A percentile compares a stretch with the other conserved stretches of the same genome.
phyloP scores from a whole-genome alignment of 106 monocot species.

The Allium fistulosum region DNA sequence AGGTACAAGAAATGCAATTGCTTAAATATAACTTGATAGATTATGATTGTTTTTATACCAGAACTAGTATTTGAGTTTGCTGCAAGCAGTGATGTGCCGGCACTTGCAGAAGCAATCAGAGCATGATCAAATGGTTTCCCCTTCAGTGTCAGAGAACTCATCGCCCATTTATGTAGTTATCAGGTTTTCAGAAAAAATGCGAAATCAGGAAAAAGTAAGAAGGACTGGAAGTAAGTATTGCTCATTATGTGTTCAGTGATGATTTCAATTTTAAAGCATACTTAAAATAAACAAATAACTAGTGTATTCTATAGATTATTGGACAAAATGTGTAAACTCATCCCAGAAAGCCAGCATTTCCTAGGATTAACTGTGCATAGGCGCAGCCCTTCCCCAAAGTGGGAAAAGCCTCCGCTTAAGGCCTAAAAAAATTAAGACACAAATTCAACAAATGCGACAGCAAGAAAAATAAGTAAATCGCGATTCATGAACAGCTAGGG shows the following conservation, averaged over 20 bases:
- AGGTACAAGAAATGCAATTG: background rate
- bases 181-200: background rate
- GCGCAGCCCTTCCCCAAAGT: no score
- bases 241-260: no score
- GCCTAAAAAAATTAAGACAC: no score
- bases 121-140: constrained; percentile 76
- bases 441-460: no score
- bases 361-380: constrained; percentile 35
- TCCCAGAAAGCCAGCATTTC: constrained; percentile 82
- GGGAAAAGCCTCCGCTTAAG: no score
- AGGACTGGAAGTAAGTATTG: no score
- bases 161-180: constrained; percentile 70
- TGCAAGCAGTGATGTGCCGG: constrained; percentile 29
- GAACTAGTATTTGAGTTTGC: constrained; percentile 33
- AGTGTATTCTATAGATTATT: no score
- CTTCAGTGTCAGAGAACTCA: constrained; percentile 80
- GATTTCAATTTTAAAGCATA: no score
- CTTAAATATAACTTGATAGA: background rate
- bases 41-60: constrained; percentile 30
- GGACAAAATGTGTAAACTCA: constrained; percentile 18
- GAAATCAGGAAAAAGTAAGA: no score
- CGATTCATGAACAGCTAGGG: no score
- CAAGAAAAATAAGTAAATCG: no score
- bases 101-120: constrained; percentile 34
- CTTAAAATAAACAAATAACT: no score